Evolutionary conservation across 2,329 filamentous ascomycete genomes (phyloP), one percentile per base, ranked within the genome.

Genomic region (Polychaeton citri): DNA sequence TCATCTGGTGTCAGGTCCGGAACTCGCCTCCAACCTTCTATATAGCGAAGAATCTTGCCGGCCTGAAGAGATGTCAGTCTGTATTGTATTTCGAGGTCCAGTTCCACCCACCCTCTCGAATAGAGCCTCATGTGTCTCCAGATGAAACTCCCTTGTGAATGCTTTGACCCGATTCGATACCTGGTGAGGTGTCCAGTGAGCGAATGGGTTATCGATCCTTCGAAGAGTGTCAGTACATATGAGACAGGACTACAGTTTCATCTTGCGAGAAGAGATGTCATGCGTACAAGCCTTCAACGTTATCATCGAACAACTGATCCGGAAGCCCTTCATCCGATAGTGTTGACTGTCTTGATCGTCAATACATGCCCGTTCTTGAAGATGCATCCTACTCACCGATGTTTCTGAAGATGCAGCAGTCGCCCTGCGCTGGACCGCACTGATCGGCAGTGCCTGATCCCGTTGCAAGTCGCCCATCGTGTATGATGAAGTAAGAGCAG

Each of bases 31-130:
- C 43, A 54, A 9, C 44, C 45, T 15, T 47, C 44, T 26, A 47
- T 47, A 33, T 53, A 48, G 21, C 45, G 43, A 8, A 50, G 40
- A 30, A 51, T 41, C 18, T 44, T 44, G 7, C 41, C 50, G 8
- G 48, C 49, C 39, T 46, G 34, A 33, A 20, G 39, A 19, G 5
- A 41, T 30, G 30, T 41, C 32, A 17, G 33, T 26, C 6, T 33
- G 36, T 32, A 30, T 26, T 8, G 8, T 8, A 26, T 26, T 13
- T 13, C 8, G 21, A 26, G 8, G 13, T 8, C 8, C 8, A 26
- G 13, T 26, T 8, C 13, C 10, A 26, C 34, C 17, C 13, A 37
- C 44, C 40, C 46, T 49, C 18, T 45, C 18, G 37, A 49, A 46
- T 5, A 46, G 13, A 5, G 37, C 26, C 28, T 44, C 38, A 8